Base-by-base conservation (phyloP, 768 basidiomycete genomes). In the Lentinus brumalis region DNA sequence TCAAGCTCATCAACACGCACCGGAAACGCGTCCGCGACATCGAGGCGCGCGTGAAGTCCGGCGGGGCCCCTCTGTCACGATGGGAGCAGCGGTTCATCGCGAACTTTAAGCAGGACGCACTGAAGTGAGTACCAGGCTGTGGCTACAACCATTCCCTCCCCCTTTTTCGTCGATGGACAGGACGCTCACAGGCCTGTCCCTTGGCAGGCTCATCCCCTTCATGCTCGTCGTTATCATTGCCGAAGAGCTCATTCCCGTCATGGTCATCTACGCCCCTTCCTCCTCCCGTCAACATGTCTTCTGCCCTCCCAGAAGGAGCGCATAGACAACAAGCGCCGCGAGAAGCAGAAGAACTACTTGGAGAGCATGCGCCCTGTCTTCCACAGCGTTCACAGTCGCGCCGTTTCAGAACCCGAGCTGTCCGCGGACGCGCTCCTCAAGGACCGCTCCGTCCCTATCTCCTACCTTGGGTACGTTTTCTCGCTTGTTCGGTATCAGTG, bases 201-300 rank as follows among this genome's bases (percentile, higher is more conserved):
- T 16, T 12, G 21, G 12, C 46, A 90, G 91, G 76, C 81, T 94
- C 41, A 76, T 93, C 3, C 93, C 93, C 0, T 95, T 94, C 75
- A 69, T 92, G 9, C 66, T 91, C 66, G 84, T 93, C 60, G 81
- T 92, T 31, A 70, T 91, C 30, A 71, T 94, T 14, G 77, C 92
- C 1, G 93, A 95, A 72, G 93, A 95, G 73, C 71, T 89, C 38
- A 83, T 95, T 57, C 93, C 93, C 14, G 80, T 95, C 62, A 83
- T 94, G 62, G 91, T 91, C 30, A 83, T 95, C 61, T 94, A 91
- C 68, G 86, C 84, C n/a, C 93, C 2, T 84, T 83, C 69, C 81
- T 92, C 77, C 84, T 95, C 30, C 93, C 93, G 0, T 94, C 92
- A 3, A 94, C 93, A 0, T 94, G 92, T 69, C 81, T 94, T 56